Evolutionary conservation across 2,329 filamentous ascomycete genomes (phyloP), one percentile per base, ranked within the genome.

Genomic region (Penicillium janthinellum): DNA sequence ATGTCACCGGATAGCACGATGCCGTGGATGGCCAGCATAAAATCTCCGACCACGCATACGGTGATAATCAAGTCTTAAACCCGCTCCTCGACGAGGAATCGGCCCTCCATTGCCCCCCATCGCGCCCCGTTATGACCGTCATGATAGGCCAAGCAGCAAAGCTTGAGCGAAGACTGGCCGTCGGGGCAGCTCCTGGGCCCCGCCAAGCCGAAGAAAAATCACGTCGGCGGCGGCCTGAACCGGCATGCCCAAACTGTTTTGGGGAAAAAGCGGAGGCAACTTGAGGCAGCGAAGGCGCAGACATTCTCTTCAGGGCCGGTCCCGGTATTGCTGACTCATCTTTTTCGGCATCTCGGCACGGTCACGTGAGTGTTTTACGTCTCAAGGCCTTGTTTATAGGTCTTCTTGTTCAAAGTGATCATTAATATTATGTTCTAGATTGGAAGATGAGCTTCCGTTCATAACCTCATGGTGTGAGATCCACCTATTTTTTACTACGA

Each of bases 31-130:
- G 54, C 47, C 25, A 45, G 57, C 59, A 64, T 56, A 64, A 59
- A 12, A 41, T n/a, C 41, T 55, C 25, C 47, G 50, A 44, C 28
- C 28, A 20, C 58, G 61, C 59, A 60, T 47, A 53, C 57, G 61
- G 59, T 57, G 57, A 64, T 59, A 63, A 61, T 34, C 28, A 11
- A 35, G 8, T 5, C 11, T 59, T 63, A 61, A 59, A n/a, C 17
- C 59, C 61, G 56, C 17, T 8, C 14, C 4, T 52, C 34, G 17
- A 47, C 31, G 34, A 39, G n/a, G 34, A 35, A 5, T 52, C 17
- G 5, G 31, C 34, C 20, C 12, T 25, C 49, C 48, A 48, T 51
- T 34, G 41, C 39, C 10, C 15, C 20, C 22, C 38, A 41, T 28
- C 38, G 38, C n/a, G 37, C 22, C 28, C 8, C 22, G 1, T 35